Conservation (phyloP, 768 basidiomycete species). For the Phaffia tasmanica region DNA sequence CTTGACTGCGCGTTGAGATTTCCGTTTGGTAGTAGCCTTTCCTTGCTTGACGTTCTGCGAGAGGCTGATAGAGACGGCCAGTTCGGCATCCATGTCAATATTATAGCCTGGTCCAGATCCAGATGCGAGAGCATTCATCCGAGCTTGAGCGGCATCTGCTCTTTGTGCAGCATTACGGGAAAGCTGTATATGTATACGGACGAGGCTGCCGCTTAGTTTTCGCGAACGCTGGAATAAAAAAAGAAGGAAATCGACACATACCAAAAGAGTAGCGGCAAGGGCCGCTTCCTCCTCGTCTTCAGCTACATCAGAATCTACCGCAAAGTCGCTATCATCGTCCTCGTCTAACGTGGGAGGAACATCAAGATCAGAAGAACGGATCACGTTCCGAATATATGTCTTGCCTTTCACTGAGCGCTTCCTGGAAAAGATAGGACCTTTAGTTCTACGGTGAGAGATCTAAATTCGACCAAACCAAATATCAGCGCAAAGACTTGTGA, state of each 20-base stretch:
- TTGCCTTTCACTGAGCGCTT: slow-evolving; percentile 1
- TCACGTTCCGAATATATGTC: too few species aligned
- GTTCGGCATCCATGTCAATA: slow-evolving; percentile 2
- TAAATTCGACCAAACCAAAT: neutral
- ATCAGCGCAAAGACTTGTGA: neutral
- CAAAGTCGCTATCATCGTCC: slow-evolving; percentile 7
- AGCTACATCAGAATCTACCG: too few species aligned
- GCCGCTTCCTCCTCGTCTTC: slow-evolving; percentile 5
- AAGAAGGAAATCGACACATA: slow-evolving; percentile 1
- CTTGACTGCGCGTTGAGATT: slow-evolving; percentile 9
- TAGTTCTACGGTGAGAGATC: neutral
- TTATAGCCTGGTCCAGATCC: slow-evolving; percentile 4
- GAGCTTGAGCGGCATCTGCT: slow-evolving; percentile 6
- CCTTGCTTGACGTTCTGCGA: neutral
- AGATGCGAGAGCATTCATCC: slow-evolving; percentile 6
- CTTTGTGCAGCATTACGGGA: neutral
- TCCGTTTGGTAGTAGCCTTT: neutral
- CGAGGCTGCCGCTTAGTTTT: neutral
- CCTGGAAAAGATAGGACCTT: neutral
- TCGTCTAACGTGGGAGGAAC: neutral
- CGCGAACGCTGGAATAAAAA: neutral
- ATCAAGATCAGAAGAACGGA: too few species aligned
- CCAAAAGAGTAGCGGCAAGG: neutral
- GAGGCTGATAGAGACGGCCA: neutral
- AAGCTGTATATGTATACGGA: neutral